Evolutionary conservation across 306 rosid genomes (phyloP).

Genomic region (Gynostemma pentaphyllum): DNA sequence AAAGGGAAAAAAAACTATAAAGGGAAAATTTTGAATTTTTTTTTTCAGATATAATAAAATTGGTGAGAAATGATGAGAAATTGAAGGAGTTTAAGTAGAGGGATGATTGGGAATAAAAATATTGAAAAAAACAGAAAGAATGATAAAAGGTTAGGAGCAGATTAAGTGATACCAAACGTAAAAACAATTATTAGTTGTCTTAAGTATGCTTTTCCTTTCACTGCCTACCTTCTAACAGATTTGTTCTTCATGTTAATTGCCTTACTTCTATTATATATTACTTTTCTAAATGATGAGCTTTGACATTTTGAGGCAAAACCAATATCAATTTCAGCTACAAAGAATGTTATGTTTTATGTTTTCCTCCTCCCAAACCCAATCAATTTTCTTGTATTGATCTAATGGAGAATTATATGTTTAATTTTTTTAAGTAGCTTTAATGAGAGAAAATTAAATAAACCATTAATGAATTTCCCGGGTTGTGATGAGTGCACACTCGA

Average conservation of each 20-base stretch:
- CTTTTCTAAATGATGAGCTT: not conserved
- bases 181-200: not conserved
- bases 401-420: too few species aligned
- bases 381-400: too few species aligned
- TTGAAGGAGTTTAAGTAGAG: constrained; percentile 1
- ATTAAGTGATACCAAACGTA: constrained; percentile 11
- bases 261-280: constrained; percentile 1
- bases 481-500: too few species aligned
- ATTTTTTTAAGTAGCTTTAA: too few species aligned
- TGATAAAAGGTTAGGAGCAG: constrained; percentile 12
- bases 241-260: constrained; percentile 19
- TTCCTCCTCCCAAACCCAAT: too few species aligned
- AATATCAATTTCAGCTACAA: too few species aligned
- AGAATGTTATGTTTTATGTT: too few species aligned
- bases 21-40: not conserved
- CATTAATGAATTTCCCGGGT: too few species aligned
- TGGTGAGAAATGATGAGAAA: constrained; percentile 1
- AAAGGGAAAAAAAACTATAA: not conserved
- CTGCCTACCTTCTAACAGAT: constrained; percentile 16
- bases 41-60: not conserved
- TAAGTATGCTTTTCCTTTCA: constrained; percentile 10
- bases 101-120: not conserved
- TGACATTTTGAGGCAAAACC: not conserved
- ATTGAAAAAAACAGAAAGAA: constrained; percentile 5
- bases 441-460: too few species aligned